Conservation (phyloP, 345 rosid genomes). For the Clarkia xantiana region DNA sequence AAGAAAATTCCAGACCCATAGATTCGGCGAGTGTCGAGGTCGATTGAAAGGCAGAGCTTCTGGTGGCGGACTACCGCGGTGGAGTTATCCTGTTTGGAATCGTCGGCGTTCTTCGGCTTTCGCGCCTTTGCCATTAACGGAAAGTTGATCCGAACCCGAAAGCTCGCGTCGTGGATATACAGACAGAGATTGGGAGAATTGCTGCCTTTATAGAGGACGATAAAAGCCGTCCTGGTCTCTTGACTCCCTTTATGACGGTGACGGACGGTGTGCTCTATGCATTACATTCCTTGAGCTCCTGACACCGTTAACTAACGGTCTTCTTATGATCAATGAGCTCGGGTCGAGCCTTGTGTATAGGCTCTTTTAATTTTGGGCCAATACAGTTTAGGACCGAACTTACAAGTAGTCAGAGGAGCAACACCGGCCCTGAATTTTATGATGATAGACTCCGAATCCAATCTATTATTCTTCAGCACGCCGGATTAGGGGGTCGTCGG, state of each 20-base stretch:
- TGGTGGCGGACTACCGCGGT: slow-evolving; percentile 82
- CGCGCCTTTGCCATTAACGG: slow-evolving; percentile 72
- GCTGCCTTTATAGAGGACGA: background rate
- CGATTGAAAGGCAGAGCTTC: slow-evolving; percentile 85
- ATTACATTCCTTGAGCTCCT: background rate
- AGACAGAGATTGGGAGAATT: background rate
- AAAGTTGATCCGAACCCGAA: slow-evolving; percentile 1
- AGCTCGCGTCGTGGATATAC: background rate
- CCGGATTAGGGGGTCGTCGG: no score
- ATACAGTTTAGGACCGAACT: no score
- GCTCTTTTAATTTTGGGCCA: no score
- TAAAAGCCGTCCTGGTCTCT: no score
- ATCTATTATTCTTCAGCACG: no score
- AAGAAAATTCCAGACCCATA: slow-evolving; percentile 34
- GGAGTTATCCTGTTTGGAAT: slow-evolving; percentile 46
- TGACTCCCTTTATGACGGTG: no score
- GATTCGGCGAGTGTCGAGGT: slow-evolving; percentile 54
- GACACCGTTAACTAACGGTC: no score
- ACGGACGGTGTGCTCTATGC: background rate
- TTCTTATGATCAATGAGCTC: no score
- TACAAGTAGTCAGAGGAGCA: no score
- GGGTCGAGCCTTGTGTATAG: no score
- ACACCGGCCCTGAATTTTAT: no score
- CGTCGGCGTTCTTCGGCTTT: slow-evolving; percentile 68
- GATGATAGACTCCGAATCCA: no score